Evolutionary conservation across 345 rosid species (phyloP).

Genomic region (Populus nigra): DNA sequence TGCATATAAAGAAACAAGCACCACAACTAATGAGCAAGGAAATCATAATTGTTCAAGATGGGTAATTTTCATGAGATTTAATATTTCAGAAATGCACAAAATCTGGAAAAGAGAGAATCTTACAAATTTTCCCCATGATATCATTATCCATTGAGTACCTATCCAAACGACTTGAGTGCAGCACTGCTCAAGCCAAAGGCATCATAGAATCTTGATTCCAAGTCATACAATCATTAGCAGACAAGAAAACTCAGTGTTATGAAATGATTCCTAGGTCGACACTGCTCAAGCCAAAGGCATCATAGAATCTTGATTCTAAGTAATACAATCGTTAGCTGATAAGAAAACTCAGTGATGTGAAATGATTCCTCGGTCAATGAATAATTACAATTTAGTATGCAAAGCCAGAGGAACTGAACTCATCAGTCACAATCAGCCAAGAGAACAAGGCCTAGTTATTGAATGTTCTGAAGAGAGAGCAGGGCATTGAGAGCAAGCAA

Average conservation of each 20-base stretch:
- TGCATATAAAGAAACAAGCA: not conserved
- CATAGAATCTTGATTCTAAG: not conserved
- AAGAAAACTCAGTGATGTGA: slow-evolving; percentile 5
- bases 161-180: slow-evolving; percentile 9
- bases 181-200: slow-evolving; percentile 10
- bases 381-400: not conserved
- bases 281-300: not conserved
- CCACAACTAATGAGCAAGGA: not conserved
- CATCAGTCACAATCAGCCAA: slow-evolving; percentile 9
- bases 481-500: not conserved
- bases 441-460: not conserved
- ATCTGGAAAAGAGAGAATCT: slow-evolving; percentile 3
- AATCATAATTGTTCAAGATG: slow-evolving; percentile 1
- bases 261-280: slow-evolving; percentile 13
- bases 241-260: not conserved
- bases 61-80: slow-evolving; percentile 9
- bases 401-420: slow-evolving; percentile 3
- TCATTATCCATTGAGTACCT: slow-evolving; percentile 14
- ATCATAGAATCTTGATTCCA: slow-evolving; percentile 1
- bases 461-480: not conserved
- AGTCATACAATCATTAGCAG: slow-evolving; percentile 1
- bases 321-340: not conserved
- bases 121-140: slow-evolving; percentile 19
- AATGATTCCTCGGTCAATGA: slow-evolving; percentile 5
- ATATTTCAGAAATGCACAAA: slow-evolving; percentile 9